Evolutionary conservation across 2,329 filamentous ascomycete genomes (phyloP).

Genomic region (Ophiocordyceps sinensis): DNA sequence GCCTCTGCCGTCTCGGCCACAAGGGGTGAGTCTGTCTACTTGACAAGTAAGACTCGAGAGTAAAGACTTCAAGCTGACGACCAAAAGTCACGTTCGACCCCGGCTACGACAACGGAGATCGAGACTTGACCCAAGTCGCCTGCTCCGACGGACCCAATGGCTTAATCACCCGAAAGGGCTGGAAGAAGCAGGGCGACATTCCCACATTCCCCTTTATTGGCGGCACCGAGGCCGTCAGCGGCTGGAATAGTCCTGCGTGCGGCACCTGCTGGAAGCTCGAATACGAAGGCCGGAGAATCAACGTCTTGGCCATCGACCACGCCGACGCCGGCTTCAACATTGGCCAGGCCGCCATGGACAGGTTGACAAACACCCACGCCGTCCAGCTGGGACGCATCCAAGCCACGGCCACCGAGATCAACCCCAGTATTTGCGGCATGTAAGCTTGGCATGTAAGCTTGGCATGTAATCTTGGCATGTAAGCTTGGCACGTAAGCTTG

Average conservation of each 20-base stretch:
- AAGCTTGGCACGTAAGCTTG: background rate
- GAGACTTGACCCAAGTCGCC: slow-evolving; percentile 40
- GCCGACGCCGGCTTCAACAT: slow-evolving; percentile 38
- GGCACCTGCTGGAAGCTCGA: slow-evolving; percentile 44
- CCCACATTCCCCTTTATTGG: slow-evolving; percentile 40
- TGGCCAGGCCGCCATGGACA: slow-evolving; percentile 39
- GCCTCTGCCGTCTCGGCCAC: slow-evolving; percentile 21
- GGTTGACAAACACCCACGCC: slow-evolving; percentile 37
- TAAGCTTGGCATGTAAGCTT: too few relatives aligned
- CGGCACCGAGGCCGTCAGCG: slow-evolving; percentile 32
- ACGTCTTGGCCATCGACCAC: slow-evolving; percentile 42
- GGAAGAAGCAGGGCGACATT: slow-evolving; percentile 37
- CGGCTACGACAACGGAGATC: slow-evolving; percentile 48
- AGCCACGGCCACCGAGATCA: slow-evolving; percentile 30
- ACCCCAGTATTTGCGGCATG: slow-evolving; percentile 26
- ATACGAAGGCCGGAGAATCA: slow-evolving; percentile 35
- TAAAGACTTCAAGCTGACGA: background rate
- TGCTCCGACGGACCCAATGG: slow-evolving; percentile 58
- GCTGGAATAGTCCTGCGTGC: slow-evolving; percentile 32
- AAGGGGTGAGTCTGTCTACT: slow-evolving; percentile 12
- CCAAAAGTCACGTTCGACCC: slow-evolving; percentile 52
- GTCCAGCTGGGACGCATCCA: slow-evolving; percentile 35
- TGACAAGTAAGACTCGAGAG: too few relatives aligned
- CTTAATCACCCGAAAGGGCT: slow-evolving; percentile 46
- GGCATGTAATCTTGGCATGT: too few relatives aligned